Percentiles rank a stretch among this genome's conserved stretches.
Conservation (phyloP, 768 basidiomycete species). For the Boletus rex-veris region DNA sequence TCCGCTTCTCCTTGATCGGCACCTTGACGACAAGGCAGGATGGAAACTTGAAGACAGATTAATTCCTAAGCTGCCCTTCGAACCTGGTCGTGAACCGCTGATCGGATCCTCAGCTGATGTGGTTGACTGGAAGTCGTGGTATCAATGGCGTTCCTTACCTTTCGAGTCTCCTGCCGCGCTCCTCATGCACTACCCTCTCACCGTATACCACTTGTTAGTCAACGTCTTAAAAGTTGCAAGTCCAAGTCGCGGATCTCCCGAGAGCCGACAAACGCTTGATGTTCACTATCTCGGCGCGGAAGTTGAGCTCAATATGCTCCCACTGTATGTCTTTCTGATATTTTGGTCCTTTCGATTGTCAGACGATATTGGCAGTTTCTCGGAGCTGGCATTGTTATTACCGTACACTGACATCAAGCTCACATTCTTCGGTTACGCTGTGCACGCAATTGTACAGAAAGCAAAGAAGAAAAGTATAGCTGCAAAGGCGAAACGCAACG, state of each 20-base stretch:
- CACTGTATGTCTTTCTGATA: constrained; percentile 31
- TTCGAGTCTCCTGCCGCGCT: constrained; percentile 42
- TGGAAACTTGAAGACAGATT: constrained; percentile 37
- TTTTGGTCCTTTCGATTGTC: background rate
- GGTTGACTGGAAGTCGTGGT: constrained; percentile 42
- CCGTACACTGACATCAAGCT: constrained; percentile 45
- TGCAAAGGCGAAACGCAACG: constrained; percentile 26
- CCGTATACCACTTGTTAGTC: constrained; percentile 37
- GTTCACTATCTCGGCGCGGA: constrained; percentile 40
- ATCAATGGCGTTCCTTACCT: constrained; percentile 44
- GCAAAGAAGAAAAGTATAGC: constrained; percentile 32
- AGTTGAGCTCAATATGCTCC: constrained; percentile 39
- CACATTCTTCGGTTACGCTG: constrained; percentile 37
- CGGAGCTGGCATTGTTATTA: constrained; percentile 43
- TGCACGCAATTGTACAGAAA: constrained; percentile 30
- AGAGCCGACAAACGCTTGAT: constrained; percentile 26
- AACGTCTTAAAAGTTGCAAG: constrained; percentile 33
- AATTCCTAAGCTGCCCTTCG: constrained; percentile 34
- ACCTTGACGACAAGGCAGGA: constrained; percentile 31
- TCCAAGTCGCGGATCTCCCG: constrained; percentile 18
- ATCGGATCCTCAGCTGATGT: constrained; percentile 29
- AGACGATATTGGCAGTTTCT: constrained; percentile 33
- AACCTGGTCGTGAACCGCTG: constrained; percentile 24
- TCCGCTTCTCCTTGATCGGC: constrained; percentile 29
- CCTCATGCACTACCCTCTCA: constrained; percentile 43